phyloP scores from a whole-genome alignment of 192 early-diverging fungal species.

The Borealophlyctis nickersoniae region DNA sequence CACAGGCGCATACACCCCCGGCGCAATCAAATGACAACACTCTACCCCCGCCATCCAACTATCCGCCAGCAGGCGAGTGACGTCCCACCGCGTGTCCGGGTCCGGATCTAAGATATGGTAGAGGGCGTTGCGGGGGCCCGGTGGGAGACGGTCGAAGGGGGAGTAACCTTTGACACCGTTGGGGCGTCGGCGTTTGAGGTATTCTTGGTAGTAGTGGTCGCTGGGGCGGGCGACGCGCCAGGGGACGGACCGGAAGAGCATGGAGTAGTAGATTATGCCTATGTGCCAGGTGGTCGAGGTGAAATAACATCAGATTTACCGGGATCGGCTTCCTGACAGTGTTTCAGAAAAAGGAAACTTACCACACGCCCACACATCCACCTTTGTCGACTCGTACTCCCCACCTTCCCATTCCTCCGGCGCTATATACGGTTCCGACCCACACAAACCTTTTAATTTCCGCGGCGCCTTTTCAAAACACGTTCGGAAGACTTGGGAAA shows the following conservation, averaged over 20 bases:
- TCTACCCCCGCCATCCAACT: conserved; percentile 34
- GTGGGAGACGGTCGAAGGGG: conserved; percentile 64
- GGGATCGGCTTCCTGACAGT: too few species aligned
- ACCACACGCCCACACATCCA: conserved; percentile 55
- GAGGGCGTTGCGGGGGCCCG: conserved; percentile 59
- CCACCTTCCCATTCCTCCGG: conserved; percentile 52
- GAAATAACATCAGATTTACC: too few species aligned
- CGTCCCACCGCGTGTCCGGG: conserved; percentile 18
- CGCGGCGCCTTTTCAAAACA: conserved; percentile 42
- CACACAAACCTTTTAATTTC: conserved; percentile 43
- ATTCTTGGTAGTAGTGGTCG: conserved; percentile 37
- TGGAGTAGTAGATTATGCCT: conserved; percentile 49
- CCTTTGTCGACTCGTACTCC: conserved; percentile 45
- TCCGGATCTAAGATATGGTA: conserved; percentile 46
- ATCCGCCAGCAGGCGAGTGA: conserved; percentile 30
- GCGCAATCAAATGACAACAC: conserved; percentile 14
- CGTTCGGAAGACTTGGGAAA: conserved; percentile 48
- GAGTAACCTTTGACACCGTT: conserved; percentile 45
- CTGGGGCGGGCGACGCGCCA: conserved; percentile 39
- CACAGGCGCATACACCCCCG: too few species aligned
- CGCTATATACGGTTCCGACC: conserved; percentile 56
- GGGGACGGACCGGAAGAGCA: conserved; percentile 44
- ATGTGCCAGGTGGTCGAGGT: too few species aligned
- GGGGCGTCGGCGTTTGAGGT: too few species aligned
- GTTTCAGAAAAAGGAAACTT: too few species aligned